Evolutionary conservation across 371 early-diverging fungal genomes (phyloP).

Genomic region (Mucor velutinosus): DNA sequence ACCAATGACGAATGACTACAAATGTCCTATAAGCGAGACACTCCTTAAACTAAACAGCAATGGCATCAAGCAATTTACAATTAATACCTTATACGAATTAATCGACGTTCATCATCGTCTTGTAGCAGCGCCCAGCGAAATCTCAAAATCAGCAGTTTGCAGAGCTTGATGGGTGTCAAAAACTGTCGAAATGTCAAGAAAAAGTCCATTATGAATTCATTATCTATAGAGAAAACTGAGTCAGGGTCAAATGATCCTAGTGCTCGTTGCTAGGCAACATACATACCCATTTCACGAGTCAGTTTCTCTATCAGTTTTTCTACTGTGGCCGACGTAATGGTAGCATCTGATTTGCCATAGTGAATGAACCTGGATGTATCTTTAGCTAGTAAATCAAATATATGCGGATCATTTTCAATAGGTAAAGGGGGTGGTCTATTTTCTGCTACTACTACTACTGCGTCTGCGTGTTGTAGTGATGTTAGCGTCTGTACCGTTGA

Average conservation of each 20-base stretch:
- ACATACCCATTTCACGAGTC: constrained; percentile 60
- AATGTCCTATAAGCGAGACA: constrained; percentile 37
- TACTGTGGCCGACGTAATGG: constrained; percentile 53
- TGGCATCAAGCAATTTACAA: background rate
- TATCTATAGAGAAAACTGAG: constrained; percentile 28
- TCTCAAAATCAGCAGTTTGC: constrained; percentile 48
- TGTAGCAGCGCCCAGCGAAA: constrained; percentile 54
- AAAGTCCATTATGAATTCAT: constrained; percentile 49
- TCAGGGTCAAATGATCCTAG: background rate
- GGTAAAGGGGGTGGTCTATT: constrained; percentile 29
- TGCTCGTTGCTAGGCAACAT: background rate
- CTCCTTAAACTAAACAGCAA: background rate
- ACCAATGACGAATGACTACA: constrained; percentile 55
- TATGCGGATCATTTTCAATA: constrained; percentile 48
- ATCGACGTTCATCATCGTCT: constrained; percentile 38
- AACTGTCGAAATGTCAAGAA: constrained; percentile 54
- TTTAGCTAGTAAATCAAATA: constrained; percentile 41
- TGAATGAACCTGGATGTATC: constrained; percentile 33
- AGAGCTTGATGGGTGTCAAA: constrained; percentile 46
- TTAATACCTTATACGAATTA: constrained; percentile 50
- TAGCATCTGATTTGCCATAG: constrained; percentile 39
- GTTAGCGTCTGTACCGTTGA: background rate
- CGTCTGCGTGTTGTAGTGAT: background rate
- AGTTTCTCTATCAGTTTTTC: constrained; percentile 65
- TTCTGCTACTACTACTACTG: background rate